phyloP scores from a whole-genome alignment of 352 stramenopile species.

The Pythium guiyangense region DNA sequence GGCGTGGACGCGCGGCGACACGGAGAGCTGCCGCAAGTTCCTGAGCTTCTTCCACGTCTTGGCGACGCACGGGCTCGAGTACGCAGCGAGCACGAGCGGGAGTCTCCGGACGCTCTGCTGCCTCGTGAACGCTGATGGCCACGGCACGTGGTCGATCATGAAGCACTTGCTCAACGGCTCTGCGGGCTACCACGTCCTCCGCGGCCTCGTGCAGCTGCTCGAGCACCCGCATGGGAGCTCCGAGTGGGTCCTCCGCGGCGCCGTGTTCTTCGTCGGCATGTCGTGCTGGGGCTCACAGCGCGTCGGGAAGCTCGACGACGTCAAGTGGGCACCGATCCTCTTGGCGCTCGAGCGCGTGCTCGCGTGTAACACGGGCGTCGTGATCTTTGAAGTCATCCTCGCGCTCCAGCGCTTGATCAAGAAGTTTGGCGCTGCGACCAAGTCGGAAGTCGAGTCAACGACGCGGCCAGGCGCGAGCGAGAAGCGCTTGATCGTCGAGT shows the following conservation, averaged over 20 bases:
- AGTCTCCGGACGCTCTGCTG: constrained; percentile 77
- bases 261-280: constrained; percentile 88
- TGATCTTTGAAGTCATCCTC: constrained; percentile 88
- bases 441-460: constrained; percentile 8
- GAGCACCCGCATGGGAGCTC: constrained; percentile 55
- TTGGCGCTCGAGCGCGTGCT: constrained; percentile 58
- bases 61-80: constrained; percentile 50
- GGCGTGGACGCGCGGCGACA: constrained; percentile 65
- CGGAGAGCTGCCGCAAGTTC: constrained; percentile 66
- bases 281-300: constrained; percentile 85
- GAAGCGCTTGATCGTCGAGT: constrained; percentile 66
- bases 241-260: constrained; percentile 72
- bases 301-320: constrained; percentile 62
- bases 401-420: constrained; percentile 83
- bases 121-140: constrained; percentile 79
- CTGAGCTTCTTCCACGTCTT: constrained; percentile 78
- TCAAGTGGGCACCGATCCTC: constrained; percentile 71
- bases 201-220: constrained; percentile 64
- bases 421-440: constrained; percentile 60
- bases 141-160: constrained; percentile 82
- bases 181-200: constrained; percentile 64
- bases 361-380: constrained; percentile 64
- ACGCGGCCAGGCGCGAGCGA: constrained; percentile 1
- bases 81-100: constrained; percentile 47
- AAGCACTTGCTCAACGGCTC: constrained; percentile 65